Base-by-base conservation (phyloP, 2,329 filamentous ascomycete genomes). In the Helotiales sp. region DNA sequence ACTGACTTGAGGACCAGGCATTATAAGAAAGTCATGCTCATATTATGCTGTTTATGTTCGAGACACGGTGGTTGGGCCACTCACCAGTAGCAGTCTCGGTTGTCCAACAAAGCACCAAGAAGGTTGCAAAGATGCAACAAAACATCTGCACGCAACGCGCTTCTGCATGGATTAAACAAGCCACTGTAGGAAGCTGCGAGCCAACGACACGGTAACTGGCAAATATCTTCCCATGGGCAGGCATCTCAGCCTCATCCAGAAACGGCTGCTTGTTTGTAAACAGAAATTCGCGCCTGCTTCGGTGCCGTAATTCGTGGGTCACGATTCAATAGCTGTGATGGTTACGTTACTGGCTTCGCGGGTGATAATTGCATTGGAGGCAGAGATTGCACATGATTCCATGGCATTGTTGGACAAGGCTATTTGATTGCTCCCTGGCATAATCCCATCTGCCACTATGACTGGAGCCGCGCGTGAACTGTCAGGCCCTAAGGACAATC, bases 381-480 rank as follows among this genome's bases (percentile, higher is more conserved):
- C 22, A 46, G 27, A 46, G 42, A 24, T 46, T 46, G 22, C 22
- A 46, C 42, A 24, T 46, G 22, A 46, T 46, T 46, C 22, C 22
- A 46, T 24, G 9, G 22, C 22, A 27, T 46, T 46, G 15, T 46
- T 46, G 22, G 22, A 27, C 22, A 46, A 27, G 22, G 9, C 42
- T 46, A 46, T 46, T 46, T 46, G 22, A n/a, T n/a, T n/a, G n/a
- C n/a, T n/a, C n/a, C n/a, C n/a, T n/a, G n/a, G n/a, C 47, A 56
- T 44, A 61, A 61, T 61, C 59, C 42, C 52, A 61, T 61, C 59
- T 56, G 47, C 60, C 33, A 60, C 58, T 57, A 61, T 59, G 54
- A 60, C 60, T 52, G 47, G 54, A 62, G 59, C 36, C 50, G 47
- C 50, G 49, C 42, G 55, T 54, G 46, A 58, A 47, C 49, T 61